phyloP scores from a whole-genome alignment of 1,139 yeast genomes.

The Candida sp. region DNA sequence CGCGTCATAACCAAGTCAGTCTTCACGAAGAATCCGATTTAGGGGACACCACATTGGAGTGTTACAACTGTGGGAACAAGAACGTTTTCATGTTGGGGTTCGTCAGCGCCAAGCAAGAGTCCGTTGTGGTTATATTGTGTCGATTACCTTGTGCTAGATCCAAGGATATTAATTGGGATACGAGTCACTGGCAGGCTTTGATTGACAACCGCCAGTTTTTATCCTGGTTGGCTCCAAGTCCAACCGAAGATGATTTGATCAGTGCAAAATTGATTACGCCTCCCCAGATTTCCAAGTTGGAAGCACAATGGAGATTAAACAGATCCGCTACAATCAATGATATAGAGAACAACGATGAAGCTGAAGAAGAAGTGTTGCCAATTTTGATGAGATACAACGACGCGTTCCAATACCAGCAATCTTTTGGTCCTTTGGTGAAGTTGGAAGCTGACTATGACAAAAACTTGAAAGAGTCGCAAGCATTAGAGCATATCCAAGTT shows the following conservation, averaged over 20 bases:
- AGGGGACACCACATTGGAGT: conserved; percentile 86
- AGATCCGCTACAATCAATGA: conserved; percentile 72
- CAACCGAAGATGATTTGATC: conserved; percentile 65
- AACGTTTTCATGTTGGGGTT: conserved; percentile 87
- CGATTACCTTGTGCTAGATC: conserved; percentile 89
- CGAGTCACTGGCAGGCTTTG: conserved; percentile 86
- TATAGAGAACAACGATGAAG: conserved; percentile 49
- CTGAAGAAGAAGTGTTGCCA: conserved; percentile 63
- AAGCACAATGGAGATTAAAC: conserved; percentile 81
- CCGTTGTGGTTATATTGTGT: conserved; percentile 87
- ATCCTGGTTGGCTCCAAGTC: conserved; percentile 78
- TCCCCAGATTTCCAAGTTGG: conserved; percentile 73
- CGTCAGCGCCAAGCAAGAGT: conserved; percentile 86
- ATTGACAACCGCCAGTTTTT: conserved; percentile 81
- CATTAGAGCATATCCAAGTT: conserved; percentile 74
- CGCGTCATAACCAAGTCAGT: conserved; percentile 77
- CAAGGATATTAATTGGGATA: conserved; percentile 83
- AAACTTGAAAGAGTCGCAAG: conserved; percentile 77
- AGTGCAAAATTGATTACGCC: conserved; percentile 60
- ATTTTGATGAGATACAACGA: conserved; percentile 79
- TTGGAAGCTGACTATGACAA: conserved; percentile 84
- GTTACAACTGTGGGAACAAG: conserved; percentile 87
- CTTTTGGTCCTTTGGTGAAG: conserved; percentile 84
- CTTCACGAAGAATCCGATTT: conserved; percentile 82
- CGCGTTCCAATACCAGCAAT: conserved; percentile 84